These are phyloP conservation scores for Nakazawaea wickerhamii DNA, from an alignment of 805 yeast species.

Conservation along the genomic window DNA sequence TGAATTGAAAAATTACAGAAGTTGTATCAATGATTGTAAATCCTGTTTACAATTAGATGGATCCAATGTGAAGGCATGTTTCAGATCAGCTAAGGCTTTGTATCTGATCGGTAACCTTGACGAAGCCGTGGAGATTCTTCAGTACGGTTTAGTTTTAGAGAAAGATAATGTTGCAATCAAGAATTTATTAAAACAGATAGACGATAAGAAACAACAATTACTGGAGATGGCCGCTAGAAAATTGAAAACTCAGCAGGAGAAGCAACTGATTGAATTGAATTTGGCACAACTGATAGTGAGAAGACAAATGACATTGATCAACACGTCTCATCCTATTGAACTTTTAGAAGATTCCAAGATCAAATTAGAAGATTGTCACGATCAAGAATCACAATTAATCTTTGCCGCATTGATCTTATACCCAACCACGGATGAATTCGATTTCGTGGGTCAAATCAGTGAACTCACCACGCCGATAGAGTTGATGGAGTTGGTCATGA, in stretches of 20 bases:
- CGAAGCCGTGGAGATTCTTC: conserved; percentile 64
- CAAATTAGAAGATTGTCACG: conserved; percentile 57
- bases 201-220: conserved; percentile 21
- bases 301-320: conserved; percentile 49
- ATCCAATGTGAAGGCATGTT: conserved; percentile 76
- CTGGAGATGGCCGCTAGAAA: conserved; percentile 23
- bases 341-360: conserved; percentile 47
- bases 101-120: conserved; percentile 58
- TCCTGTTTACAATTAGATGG: conserved; percentile 62
- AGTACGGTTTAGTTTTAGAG: conserved; percentile 62
- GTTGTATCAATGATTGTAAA: conserved; percentile 82
- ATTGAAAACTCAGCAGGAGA: conserved; percentile 33
- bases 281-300: conserved; percentile 55
- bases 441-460: conserved; percentile 68
- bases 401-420: conserved; percentile 77
- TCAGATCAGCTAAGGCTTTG: conserved; percentile 79
- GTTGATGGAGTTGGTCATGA: conserved; percentile 51
- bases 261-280: conserved; percentile 35
- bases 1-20: conserved; percentile 77
- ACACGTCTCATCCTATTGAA: conserved; percentile 51
- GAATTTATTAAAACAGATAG: conserved; percentile 37
- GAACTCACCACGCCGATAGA: conserved; percentile 67
- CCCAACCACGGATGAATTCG: conserved; percentile 82
- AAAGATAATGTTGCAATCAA: conserved; percentile 51
- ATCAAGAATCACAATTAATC: conserved; percentile 72